Conservation (phyloP, 805 yeast species). For the Hanseniaspora vineae region DNA sequence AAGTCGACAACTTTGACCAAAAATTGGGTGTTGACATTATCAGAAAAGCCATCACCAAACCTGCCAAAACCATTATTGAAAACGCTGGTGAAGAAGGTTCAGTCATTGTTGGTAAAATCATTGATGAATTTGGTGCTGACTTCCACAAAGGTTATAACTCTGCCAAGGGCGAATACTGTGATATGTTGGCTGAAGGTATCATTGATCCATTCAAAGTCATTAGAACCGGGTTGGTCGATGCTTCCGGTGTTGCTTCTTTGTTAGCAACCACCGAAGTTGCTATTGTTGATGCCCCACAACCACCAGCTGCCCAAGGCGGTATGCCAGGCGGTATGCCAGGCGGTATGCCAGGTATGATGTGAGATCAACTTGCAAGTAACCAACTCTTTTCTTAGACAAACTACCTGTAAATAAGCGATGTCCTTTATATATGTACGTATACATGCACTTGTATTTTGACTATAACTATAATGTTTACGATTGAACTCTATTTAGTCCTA, state of each 20-base stretch:
- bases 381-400: not conserved
- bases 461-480: too few species aligned
- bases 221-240: conserved; percentile 89
- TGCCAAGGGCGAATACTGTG: conserved; percentile 83
- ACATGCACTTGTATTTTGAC: not conserved
- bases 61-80: conserved; percentile 89
- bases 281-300: conserved; percentile 88
- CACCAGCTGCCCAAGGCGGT: conserved; percentile 46
- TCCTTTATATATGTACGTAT: conserved; percentile 2
- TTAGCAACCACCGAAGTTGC: conserved; percentile 98
- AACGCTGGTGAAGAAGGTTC: conserved; percentile 98
- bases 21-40: conserved; percentile 91
- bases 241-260: conserved; percentile 93
- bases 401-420: conserved; percentile 2
- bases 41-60: conserved; percentile 83
- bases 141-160: conserved; percentile 90
- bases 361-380: not conserved
- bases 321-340: conserved; percentile 49
- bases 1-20: conserved; percentile 86
- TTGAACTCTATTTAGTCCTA: too few species aligned
- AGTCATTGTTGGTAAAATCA: conserved; percentile 84
- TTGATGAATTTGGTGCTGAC: conserved; percentile 39
- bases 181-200: conserved; percentile 94
- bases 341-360: conserved; percentile 13
- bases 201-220: conserved; percentile 98